A percentile compares a stretch with the other conserved stretches of the same genome.
Evolutionary conservation across 495 filamentous ascomycete species (phyloP).

Genomic region (Xylaria grammica): DNA sequence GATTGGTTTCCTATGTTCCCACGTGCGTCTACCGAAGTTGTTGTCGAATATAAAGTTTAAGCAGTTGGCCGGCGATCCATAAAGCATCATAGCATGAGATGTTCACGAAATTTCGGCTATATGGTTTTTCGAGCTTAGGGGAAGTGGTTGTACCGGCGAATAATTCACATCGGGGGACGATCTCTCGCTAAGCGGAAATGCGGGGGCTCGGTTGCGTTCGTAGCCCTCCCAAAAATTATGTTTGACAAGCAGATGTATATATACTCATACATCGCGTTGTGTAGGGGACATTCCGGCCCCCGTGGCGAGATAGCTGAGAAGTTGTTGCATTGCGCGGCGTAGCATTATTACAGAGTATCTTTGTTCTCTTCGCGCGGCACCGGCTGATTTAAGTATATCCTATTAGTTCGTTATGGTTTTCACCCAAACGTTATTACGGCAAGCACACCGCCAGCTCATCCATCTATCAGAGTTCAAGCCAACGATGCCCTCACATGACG

Average conservation of each 20-base stretch:
- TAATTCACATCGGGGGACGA: background rate
- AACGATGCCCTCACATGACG: no score
- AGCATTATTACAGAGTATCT: constrained; percentile 7
- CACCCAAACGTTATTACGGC: no score
- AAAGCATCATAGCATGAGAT: background rate
- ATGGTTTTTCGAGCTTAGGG: background rate
- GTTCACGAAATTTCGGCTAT: background rate
- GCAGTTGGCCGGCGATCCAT: background rate
- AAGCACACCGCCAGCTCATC: no score
- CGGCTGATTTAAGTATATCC: no score
- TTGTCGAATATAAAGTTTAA: background rate
- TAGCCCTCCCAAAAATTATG: background rate
- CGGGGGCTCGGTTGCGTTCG: background rate
- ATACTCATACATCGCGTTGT: background rate
- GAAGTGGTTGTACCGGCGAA: background rate
- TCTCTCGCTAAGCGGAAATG: background rate
- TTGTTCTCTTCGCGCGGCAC: background rate
- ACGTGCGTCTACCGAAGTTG: background rate
- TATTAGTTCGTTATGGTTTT: no score
- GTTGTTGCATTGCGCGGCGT: constrained; percentile 8
- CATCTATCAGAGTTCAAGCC: no score
- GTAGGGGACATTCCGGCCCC: background rate
- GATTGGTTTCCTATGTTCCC: constrained; percentile 7
- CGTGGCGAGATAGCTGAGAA: background rate
- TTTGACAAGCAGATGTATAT: background rate